Evolutionary conservation across 1,284 basidiomycete genomes (phyloP).

Genomic region (Papiliotrema terrestris): DNA sequence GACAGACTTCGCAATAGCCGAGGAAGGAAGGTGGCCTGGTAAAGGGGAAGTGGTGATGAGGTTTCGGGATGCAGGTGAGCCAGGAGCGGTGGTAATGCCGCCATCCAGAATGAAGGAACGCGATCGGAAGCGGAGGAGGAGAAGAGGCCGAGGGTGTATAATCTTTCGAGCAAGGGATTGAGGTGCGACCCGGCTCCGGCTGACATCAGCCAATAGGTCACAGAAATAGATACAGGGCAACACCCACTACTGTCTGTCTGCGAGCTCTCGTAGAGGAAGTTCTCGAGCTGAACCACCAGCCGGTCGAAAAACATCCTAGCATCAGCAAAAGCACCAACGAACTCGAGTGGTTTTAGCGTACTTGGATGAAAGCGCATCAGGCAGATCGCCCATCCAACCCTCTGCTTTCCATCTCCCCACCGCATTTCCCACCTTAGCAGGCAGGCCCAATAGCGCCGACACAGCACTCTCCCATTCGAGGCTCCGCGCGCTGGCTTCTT

Average conservation of each 20-base stretch:
- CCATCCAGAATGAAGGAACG: conserved; percentile 28
- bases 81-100: conserved; percentile 37
- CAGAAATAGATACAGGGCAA: no score
- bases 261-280: conserved; percentile 50
- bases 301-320: conserved; percentile 58
- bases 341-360: conserved; percentile 5
- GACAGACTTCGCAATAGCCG: conserved; percentile 61
- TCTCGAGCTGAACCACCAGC: conserved; percentile 48
- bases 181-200: neutral
- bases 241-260: conserved; percentile 30
- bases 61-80: conserved; percentile 52
- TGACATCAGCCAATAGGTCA: no score
- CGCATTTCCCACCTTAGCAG: conserved; percentile 42
- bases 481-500: conserved; percentile 1
- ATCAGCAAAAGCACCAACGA: conserved; percentile 24
- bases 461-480: conserved; percentile 43
- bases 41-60: conserved; percentile 56
- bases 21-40: conserved; percentile 55
- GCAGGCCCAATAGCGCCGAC: conserved; percentile 22
- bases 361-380: conserved; percentile 22
- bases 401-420: conserved; percentile 48
- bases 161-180: neutral
- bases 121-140: conserved; percentile 1
- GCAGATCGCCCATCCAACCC: conserved; percentile 24
- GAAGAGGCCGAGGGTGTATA: conserved; percentile 21